These are phyloP conservation scores for Hypoxylon lienhwacheense DNA, from an alignment of 495 filamentous ascomycete species.

Conservation along the genomic window DNA sequence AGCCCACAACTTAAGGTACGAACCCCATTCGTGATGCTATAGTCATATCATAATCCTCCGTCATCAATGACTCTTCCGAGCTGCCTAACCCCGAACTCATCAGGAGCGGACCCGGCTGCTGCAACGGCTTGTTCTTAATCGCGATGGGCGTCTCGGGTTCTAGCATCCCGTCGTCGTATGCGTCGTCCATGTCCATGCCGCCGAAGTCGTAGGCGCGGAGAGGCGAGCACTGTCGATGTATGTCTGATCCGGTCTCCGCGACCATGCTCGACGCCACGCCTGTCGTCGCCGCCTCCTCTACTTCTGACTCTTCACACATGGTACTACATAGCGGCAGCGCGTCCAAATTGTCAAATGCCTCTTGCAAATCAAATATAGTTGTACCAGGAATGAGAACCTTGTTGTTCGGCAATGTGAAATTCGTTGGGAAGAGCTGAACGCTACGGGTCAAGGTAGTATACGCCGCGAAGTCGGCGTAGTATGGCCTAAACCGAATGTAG, in stretches of 20 bases:
- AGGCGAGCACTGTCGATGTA: background rate
- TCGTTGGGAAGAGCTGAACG: constrained; percentile 26
- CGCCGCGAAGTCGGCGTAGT: constrained; percentile 32
- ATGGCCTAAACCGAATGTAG: constrained; percentile 23
- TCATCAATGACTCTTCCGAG: background rate
- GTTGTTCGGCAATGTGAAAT: background rate
- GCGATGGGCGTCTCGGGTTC: background rate
- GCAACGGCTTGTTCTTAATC: background rate
- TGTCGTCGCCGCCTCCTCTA: background rate
- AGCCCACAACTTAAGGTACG: constrained; percentile 3
- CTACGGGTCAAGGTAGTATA: constrained; percentile 16
- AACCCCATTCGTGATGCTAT: constrained; percentile 23
- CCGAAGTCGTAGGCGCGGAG: background rate
- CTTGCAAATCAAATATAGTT: constrained; percentile 15
- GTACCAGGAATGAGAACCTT: background rate
- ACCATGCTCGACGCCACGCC: background rate
- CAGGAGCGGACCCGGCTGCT: background rate
- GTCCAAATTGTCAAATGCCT: constrained; percentile 16
- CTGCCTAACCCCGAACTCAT: background rate
- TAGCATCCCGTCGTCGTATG: background rate
- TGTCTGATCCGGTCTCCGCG: background rate
- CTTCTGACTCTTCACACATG: background rate
- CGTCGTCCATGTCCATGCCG: background rate
- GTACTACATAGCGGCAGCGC: background rate
- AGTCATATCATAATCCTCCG: constrained; percentile 18